Percentiles rank a stretch among this genome's conserved stretches.
Evolutionary conservation across 345 rosid genomes (phyloP).

Genomic region (Aurinia saxatilis): DNA sequence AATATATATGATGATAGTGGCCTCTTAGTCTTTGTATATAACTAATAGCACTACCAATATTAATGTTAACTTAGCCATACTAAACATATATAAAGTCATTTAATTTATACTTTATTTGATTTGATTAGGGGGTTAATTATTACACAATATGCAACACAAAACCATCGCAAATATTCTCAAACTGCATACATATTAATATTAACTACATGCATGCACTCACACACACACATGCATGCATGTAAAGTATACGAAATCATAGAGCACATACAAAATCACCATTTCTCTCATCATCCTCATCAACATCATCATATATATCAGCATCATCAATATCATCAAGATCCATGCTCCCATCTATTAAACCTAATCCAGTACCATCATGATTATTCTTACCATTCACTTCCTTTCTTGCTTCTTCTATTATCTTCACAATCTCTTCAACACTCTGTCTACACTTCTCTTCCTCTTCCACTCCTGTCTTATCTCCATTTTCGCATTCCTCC

Average conservation of each 20-base stretch:
- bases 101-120: conserved; percentile 1
- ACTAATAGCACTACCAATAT: too few species aligned
- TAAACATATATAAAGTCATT: neutral
- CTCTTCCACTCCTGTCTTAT: conserved; percentile 4
- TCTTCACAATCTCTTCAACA: conserved; percentile 50
- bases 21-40: too few species aligned
- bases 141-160: conserved; percentile 11
- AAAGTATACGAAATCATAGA: conserved; percentile 31
- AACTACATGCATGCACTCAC: neutral
- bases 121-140: neutral
- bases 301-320: conserved; percentile 48
- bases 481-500: conserved; percentile 24
- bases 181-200: neutral
- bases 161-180: neutral
- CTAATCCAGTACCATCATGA: conserved; percentile 32
- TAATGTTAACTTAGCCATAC: neutral
- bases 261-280: conserved; percentile 89
- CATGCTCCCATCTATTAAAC: conserved; percentile 54
- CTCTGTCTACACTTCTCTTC: conserved; percentile 47
- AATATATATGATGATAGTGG: conserved; percentile 48
- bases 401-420: conserved; percentile 72
- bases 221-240: neutral
- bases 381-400: conserved; percentile 31
- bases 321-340: conserved; percentile 72
- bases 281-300: conserved; percentile 46